These are phyloP conservation scores for Solanum habrochaites DNA, from an alignment of 257 asterid genomes.

Conservation along the genomic window DNA sequence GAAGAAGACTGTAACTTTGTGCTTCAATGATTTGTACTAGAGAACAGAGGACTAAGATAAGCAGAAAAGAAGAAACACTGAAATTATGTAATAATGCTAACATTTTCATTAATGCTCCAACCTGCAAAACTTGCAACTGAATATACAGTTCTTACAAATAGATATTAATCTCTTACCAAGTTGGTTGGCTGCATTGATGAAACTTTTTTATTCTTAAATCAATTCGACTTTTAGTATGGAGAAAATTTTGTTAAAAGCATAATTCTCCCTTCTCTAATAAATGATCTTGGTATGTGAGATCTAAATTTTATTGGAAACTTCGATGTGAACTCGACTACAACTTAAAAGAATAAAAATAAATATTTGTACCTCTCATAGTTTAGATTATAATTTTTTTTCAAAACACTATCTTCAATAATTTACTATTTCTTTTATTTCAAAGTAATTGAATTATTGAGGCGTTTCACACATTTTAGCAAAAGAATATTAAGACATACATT, in stretches of 20 bases:
- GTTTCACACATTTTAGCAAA: no score
- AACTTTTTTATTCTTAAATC: no score
- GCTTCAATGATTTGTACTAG: not conserved
- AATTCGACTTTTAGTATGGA: accelerated
- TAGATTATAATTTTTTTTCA: not conserved
- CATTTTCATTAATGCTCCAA: not conserved
- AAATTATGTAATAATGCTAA: not conserved
- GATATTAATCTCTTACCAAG: not conserved
- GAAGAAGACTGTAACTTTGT: not conserved
- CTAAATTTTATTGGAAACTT: no score
- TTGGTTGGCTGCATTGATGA: no score
- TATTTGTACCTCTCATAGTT: not conserved
- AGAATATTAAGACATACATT: no score
- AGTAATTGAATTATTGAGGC: no score
- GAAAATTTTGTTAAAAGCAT: no score
- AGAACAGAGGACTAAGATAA: not conserved
- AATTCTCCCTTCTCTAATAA: accelerated
- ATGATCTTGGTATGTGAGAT: not conserved
- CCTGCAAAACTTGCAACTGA: not conserved
- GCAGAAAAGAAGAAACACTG: not conserved
- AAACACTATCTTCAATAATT: not conserved
- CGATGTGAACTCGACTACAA: no score
- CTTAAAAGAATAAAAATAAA: no score
- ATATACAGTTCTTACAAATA: not conserved
- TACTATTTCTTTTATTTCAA: not conserved